Evolutionary conservation across 306 rosid species (phyloP).

Genomic region (Vigna angularis): DNA sequence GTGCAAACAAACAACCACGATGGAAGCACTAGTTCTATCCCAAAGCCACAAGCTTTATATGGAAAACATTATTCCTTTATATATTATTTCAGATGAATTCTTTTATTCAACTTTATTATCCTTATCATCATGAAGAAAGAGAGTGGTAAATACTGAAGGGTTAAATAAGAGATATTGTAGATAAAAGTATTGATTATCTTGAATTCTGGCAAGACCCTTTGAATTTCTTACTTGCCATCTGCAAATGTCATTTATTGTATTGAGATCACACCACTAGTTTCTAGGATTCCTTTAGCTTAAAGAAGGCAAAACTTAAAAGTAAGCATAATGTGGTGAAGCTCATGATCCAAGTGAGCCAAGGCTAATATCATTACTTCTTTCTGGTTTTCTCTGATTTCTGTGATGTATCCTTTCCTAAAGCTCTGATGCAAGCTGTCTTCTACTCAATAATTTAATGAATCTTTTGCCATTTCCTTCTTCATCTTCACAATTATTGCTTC

Average conservation of each 20-base stretch:
- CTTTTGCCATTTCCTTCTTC: slow-evolving; percentile 35
- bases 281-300: slow-evolving; percentile 37
- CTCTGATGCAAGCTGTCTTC: slow-evolving; percentile 35
- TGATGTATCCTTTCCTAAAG: slow-evolving; percentile 24
- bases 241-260: slow-evolving; percentile 45
- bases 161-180: background rate
- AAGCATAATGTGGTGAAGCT: slow-evolving; percentile 37
- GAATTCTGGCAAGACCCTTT: background rate
- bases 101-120: background rate
- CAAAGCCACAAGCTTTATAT: background rate
- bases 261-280: slow-evolving; percentile 34
- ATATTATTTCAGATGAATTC: background rate
- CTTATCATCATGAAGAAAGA: background rate
- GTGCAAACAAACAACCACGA: slow-evolving; percentile 36
- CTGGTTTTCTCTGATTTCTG: slow-evolving; percentile 31
- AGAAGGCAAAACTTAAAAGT: slow-evolving; percentile 28
- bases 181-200: background rate
- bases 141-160: background rate
- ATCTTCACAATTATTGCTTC: slow-evolving; percentile 10
- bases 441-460: slow-evolving; percentile 6
- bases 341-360: slow-evolving; percentile 38
- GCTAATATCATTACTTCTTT: slow-evolving; percentile 23
- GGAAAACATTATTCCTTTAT: background rate
- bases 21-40: slow-evolving; percentile 36
- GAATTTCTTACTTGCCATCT: slow-evolving; percentile 16